These are phyloP conservation scores for Solanum ahanhuiri DNA, from an alignment of 257 asterid species.

Conservation along the genomic window DNA sequence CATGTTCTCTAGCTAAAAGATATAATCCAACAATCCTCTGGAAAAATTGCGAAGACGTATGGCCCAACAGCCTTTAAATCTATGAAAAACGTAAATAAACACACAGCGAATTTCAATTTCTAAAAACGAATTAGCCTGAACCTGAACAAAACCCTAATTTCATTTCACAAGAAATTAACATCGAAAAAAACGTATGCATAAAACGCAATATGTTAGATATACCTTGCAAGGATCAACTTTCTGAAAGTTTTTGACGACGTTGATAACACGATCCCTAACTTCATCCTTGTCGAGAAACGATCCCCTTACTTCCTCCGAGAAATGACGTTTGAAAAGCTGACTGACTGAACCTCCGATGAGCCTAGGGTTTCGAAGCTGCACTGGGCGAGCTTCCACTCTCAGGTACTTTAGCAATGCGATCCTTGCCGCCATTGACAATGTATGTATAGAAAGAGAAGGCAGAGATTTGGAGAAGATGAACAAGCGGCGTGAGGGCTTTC, in stretches of 20 bases:
- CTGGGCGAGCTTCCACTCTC: not conserved
- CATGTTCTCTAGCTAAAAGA: not conserved
- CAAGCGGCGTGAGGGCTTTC: not conserved
- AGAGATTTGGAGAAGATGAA: not conserved
- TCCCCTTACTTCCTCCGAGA: not conserved
- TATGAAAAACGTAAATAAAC: not conserved
- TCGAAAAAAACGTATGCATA: not conserved
- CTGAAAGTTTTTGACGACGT: not conserved
- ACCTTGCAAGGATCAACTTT: not conserved
- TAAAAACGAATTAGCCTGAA: not conserved
- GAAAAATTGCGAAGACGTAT: not conserved
- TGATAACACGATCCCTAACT: not conserved
- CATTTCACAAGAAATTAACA: not conserved
- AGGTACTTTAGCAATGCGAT: not conserved
- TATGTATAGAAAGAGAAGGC: too few species aligned
- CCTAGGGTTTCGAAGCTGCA: not conserved
- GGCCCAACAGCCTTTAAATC: not conserved
- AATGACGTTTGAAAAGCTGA: not conserved
- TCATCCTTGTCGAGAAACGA: constrained; percentile 2
- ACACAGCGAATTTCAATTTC: not conserved
- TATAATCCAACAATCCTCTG: not conserved
- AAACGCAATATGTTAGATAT: not conserved
- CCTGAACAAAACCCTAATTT: not conserved
- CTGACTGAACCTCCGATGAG: not conserved
- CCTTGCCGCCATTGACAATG: not conserved